These are phyloP conservation scores for Apiotrichum akiyoshidainum DNA, from an alignment of 1,284 basidiomycete species.

Conservation along the genomic window DNA sequence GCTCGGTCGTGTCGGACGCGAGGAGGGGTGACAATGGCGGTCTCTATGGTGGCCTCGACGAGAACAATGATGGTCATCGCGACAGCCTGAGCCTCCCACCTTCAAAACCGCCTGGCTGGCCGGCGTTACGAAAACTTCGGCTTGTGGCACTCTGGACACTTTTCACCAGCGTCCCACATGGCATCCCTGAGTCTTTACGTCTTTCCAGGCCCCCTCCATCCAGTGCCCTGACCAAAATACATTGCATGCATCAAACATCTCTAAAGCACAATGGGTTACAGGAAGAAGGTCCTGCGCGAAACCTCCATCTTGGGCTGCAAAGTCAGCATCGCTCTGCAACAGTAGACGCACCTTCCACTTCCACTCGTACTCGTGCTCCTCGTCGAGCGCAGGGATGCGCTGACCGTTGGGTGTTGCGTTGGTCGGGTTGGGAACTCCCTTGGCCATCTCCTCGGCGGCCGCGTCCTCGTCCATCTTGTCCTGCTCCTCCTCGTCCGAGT, in stretches of 20 bases:
- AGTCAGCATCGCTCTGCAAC: constrained; percentile 1
- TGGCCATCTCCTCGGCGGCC: constrained; percentile 41
- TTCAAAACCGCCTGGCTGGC: not conserved
- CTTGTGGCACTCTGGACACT: constrained; percentile 4
- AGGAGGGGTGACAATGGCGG: constrained; percentile 10
- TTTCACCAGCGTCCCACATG: too few species aligned
- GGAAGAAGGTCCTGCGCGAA: constrained; percentile 51
- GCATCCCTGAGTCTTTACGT: not conserved
- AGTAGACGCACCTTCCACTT: constrained; percentile 51
- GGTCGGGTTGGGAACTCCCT: constrained; percentile 9
- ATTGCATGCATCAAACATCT: constrained; percentile 3
- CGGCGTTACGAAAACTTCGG: not conserved
- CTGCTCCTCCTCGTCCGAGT: constrained; percentile 32
- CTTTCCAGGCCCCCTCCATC: not conserved
- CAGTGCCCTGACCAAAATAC: constrained; percentile 1
- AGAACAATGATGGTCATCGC: not conserved
- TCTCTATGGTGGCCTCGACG: constrained; percentile 4
- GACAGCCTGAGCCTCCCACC: not conserved
- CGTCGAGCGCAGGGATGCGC: constrained; percentile 48
- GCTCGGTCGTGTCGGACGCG: constrained; percentile 17
- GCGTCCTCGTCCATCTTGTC: constrained; percentile 46
- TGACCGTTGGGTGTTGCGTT: constrained; percentile 25
- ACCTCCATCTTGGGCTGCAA: constrained; percentile 53
- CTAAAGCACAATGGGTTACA: constrained; percentile 24
- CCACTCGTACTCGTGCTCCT: constrained; percentile 53